These are phyloP conservation scores for Hypoxylon rickii DNA, from an alignment of 495 filamentous ascomycete species.

Conservation along the genomic window DNA sequence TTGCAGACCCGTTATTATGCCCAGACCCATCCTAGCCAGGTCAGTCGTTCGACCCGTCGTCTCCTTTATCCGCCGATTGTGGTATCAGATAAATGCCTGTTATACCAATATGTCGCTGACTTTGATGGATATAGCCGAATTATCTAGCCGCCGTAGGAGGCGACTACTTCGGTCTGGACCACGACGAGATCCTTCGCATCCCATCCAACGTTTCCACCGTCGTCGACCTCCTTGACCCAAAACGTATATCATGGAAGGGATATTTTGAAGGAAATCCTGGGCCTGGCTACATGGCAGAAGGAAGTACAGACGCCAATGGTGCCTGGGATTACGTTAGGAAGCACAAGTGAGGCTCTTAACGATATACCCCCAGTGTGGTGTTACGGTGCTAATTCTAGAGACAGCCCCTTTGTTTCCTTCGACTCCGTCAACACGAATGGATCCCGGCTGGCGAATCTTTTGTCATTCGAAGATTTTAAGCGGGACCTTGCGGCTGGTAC, in stretches of 20 bases:
- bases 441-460: conserved; percentile 60
- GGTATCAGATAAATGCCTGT: too few relatives aligned
- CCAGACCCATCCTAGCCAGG: conserved; percentile 60
- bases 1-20: conserved; percentile 65
- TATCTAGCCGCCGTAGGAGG: conserved; percentile 65
- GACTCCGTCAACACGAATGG: conserved; percentile 56
- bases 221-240: conserved; percentile 67
- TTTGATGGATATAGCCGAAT: conserved; percentile 53
- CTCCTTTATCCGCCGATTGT: too few relatives aligned
- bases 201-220: conserved; percentile 70
- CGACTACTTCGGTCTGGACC: conserved; percentile 71
- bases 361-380: not conserved
- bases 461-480: conserved; percentile 64
- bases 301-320: conserved; percentile 49
- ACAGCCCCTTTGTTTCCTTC: conserved; percentile 54
- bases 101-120: too few relatives aligned
- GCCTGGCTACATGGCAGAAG: conserved; percentile 67
- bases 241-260: conserved; percentile 64
- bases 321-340: conserved; percentile 71
- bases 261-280: conserved; percentile 71
- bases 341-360: conserved; percentile 56
- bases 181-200: conserved; percentile 63
- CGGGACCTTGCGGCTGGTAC: conserved; percentile 55
- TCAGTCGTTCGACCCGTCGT: too few relatives aligned
- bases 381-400: conserved; percentile 12